Base-by-base conservation (phyloP, 2,329 filamentous ascomycete species). In the Aspergillus quadrilineatus region DNA sequence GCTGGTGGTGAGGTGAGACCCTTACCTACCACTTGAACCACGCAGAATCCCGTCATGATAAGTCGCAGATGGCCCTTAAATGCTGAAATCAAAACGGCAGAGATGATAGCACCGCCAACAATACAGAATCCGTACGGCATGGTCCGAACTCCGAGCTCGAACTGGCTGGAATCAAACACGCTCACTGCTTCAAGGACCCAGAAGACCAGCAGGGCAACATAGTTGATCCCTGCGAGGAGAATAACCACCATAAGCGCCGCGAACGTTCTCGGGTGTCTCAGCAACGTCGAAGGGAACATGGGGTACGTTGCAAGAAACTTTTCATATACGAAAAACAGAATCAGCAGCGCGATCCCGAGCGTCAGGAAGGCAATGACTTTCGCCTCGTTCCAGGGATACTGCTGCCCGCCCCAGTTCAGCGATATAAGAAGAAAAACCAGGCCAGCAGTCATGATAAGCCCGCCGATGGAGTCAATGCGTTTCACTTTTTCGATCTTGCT, bases 211-310 rank as follows among this genome's bases (percentile, higher is more conserved):
- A 55, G 42, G 1, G 52, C 36, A 9, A 55, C 46, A 45, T 55
- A 55, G 37, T 55, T 55, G 17, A 55, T 55, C 4, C 52, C 52
- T 1, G 52, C 52, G n/a, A 55, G 28, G 37, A 55, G 45, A 17
- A 55, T 55, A 15, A 55, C 52, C 8, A 55, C 2, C 52, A 55
- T 55, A n/a, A 55, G 29, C 9, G 52, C 52, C 2, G 39, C 17
- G 37, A 55, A 55, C 6, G 52, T 41, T 2, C 44, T 36, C 4
- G 45, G 52, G 17, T 44, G 44, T n/a, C 2, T 17, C 0, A 55
- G 36, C 0, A 55, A 37, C 4, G 44, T 36, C 12, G 44, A 12
- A 22, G 52, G 52, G 44, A 55, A 55, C 52, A 55, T 55, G 4
- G 52, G 52, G 36, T 42, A 44, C 7, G 29, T 9, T 3, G 52